Conservation (phyloP, 805 yeast species). For the Blastobotrys americana region DNA sequence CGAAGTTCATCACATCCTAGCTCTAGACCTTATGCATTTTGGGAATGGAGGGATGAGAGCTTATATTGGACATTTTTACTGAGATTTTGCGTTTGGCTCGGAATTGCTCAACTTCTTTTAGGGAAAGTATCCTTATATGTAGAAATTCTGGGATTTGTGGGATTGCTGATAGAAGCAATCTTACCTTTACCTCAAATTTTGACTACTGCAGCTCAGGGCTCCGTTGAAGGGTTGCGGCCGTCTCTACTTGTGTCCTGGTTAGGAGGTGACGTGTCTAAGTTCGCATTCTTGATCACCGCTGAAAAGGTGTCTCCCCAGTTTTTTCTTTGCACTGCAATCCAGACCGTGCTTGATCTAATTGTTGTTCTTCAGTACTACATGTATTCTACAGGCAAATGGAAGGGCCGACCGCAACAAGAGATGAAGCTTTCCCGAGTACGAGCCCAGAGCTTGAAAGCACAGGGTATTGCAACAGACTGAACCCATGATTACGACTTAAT, state of each 20-base stretch:
- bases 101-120: conserved; percentile 37
- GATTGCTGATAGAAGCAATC: conserved; percentile 48
- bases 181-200: conserved; percentile 46
- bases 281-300: conserved; percentile 16
- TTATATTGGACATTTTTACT: conserved; percentile 58
- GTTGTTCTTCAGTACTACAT: conserved; percentile 24
- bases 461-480: conserved; percentile 4
- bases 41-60: conserved; percentile 74
- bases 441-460: conserved; percentile 18
- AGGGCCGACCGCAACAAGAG: conserved; percentile 6
- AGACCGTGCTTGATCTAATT: conserved; percentile 19
- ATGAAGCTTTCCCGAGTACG: conserved; percentile 17
- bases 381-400: conserved; percentile 21
- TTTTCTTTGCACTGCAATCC: conserved; percentile 22
- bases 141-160: conserved; percentile 50
- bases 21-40: conserved; percentile 54
- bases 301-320: conserved; percentile 22
- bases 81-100: conserved; percentile 38
- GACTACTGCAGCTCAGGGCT: conserved; percentile 70
- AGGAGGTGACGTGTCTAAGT: conserved; percentile 76
- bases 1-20: not conserved
- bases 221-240: conserved; percentile 72
- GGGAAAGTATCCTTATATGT: conserved; percentile 36
- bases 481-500: too few relatives aligned
- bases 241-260: conserved; percentile 77